Base-by-base conservation (phyloP, 169 alveolate genomes). In the Babesia gibsoni region DNA sequence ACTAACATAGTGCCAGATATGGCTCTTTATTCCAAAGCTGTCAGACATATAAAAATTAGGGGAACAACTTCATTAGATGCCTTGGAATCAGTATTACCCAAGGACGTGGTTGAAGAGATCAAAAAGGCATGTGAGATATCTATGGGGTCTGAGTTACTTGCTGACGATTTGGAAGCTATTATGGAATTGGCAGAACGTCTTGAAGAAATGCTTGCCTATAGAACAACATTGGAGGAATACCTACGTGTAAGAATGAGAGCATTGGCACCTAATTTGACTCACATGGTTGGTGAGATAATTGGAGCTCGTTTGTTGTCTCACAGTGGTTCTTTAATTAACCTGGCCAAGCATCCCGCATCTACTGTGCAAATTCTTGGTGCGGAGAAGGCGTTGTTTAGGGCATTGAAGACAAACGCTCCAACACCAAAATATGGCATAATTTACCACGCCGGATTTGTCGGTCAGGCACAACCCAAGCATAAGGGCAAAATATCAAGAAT, bases 341-440 rank as follows among this genome's bases (percentile, higher is more conserved):
- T 98, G 68, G 99, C 99, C 9, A 98, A 97, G 84, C 98, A 96
- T 82, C 99, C 99, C 39, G 98, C 99, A 30, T 95, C 99, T 29
- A 98, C 99, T 9, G 97, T 98, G 36, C 98, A 98, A 89, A 98
- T 98, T 52, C 88, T 98, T 30, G 99, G 99, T 25, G 99, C 99
- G 45, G 96, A 92, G 75, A 97, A 98, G 92, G 99, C 99, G 9
- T 90, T 98, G 49, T 98, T 98, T 88, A 91, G 99, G 69, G 99
- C 99, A 37, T 81, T 98, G 82, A 97, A 96, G 90, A 97, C 99
- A 7, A 97, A 94, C 84, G 92, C 96, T 39, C 94, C 96, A 78
- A 98, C 99, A 12, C 99, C 99, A n/a, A 98, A 98, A 89, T 98
- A 98, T 84, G 99, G 99, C 30, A 91, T 98, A 30, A 96, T 98